A percentile compares a stretch with the other conserved stretches of the same genome.
These are phyloP conservation scores for Salix brachista DNA, from an alignment of 345 rosid genomes.

Conservation along the genomic window DNA sequence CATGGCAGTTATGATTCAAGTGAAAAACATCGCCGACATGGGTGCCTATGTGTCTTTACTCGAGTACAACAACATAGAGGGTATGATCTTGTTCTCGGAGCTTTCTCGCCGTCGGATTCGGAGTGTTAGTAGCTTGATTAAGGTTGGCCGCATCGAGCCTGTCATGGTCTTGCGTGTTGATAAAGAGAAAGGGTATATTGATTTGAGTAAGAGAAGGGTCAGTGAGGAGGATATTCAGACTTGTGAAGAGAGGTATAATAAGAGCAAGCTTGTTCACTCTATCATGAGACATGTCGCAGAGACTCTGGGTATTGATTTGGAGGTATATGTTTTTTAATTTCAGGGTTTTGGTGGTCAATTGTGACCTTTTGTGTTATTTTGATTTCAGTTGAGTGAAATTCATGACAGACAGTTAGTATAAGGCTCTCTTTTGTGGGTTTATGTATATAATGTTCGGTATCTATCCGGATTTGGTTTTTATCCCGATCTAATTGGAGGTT, in stretches of 20 bases:
- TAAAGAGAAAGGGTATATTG: conserved; percentile 94
- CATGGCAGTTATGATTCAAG: conserved; percentile 99
- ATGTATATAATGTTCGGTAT: neutral
- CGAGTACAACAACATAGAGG: conserved; percentile 96
- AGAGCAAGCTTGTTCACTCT: conserved; percentile 98
- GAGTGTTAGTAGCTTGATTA: conserved; percentile 86
- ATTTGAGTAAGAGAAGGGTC: conserved; percentile 90
- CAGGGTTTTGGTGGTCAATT: neutral
- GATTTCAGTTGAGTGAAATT: neutral
- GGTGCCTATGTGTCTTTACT: conserved; percentile 92
- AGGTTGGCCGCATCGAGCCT: conserved; percentile 95
- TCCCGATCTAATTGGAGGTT: neutral
- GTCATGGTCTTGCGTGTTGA: conserved; percentile 98
- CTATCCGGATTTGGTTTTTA: neutral
- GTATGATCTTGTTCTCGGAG: conserved; percentile 97
- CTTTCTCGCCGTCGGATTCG: conserved; percentile 98
- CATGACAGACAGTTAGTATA: neutral
- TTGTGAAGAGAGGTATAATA: conserved; percentile 94
- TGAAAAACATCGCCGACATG: conserved; percentile 94
- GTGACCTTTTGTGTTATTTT: neutral
- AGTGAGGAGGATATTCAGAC: conserved; percentile 90
- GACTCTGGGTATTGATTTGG: conserved; percentile 77
- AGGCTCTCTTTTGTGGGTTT: neutral
- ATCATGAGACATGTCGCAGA: conserved; percentile 98
- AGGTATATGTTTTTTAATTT: conserved; percentile 43